Evolutionary conservation across 257 asterid species (phyloP), one percentile per base, ranked within the genome.

Genomic region (Przewalskia tangutica): DNA sequence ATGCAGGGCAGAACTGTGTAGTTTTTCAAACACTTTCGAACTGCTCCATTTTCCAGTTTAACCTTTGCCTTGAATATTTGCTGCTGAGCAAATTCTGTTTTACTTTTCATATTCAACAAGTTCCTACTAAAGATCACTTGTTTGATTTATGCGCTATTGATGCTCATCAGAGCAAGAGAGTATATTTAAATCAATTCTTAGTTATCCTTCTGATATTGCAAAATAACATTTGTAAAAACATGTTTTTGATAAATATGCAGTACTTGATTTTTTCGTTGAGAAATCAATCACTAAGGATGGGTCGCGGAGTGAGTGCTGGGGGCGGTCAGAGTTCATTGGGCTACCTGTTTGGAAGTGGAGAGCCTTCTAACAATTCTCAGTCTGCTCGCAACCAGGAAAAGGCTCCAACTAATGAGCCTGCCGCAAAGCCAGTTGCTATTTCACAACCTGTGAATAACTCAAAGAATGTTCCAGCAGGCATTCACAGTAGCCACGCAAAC

Each of bases 281-380:
- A 81, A 73, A 42, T 12, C n/a, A 53, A 40, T 36, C 48, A 4
- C 54, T 70, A 82, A 87, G 81, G 83, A 93, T 93, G 97, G 95
- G 97, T 53, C 92, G 97, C 48, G 97, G 97, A 85, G 91, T 86
- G 4, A 94, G 97, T 77, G 94, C 93, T 48, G 98, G 98, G 54
- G 98, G 98, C 40, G 97, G 97, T 7, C 93, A 92, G 86, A 94
- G 98, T 87, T 94, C 98, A 5, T 84, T 94, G 85, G 97, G 97
- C 7, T 94, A 94, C 90, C 91, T 94, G 48, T 94, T 92, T 63
- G 97, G 97, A 73, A 75, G 88, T 71, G 97, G 90, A 50, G 77
- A 65, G 77, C 75, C 91, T 76, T 32, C 90, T 6, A 66, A 71
- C 51, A 44, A 81, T 66, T 81, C 89, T 84, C 83, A 53, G 70